A percentile compares a stretch with the other conserved stretches of the same genome.
These are phyloP conservation scores for Kregervanrija pseudodelftensis DNA, from an alignment of 805 yeast genomes.

Conservation along the genomic window DNA sequence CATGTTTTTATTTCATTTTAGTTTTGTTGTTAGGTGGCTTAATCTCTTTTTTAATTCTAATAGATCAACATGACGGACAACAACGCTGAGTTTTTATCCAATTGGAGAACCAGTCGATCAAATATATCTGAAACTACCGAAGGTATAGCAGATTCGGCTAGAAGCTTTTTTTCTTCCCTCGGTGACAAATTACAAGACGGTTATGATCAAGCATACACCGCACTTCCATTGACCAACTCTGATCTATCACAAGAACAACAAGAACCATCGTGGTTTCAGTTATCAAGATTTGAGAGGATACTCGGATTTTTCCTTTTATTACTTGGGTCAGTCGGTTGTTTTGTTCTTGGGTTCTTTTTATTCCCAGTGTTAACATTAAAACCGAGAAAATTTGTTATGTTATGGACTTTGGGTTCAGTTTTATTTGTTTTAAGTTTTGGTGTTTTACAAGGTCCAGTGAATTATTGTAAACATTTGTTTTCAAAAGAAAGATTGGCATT, in stretches of 20 bases:
- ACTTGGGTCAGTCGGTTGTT: slow-evolving; percentile 72
- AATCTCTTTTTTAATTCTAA: too few species aligned
- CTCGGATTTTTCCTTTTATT: slow-evolving; percentile 73
- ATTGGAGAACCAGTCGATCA: slow-evolving; percentile 19
- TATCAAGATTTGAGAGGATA: slow-evolving; percentile 74
- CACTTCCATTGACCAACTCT: slow-evolving; percentile 57
- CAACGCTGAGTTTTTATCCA: slow-evolving; percentile 21
- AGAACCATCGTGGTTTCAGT: slow-evolving; percentile 72
- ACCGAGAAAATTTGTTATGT: slow-evolving; percentile 83
- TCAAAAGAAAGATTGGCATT: slow-evolving; percentile 75
- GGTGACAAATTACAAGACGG: slow-evolving; percentile 21
- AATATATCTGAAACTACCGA: not conserved
- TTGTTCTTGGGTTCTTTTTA: slow-evolving; percentile 70
- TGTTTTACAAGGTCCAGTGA: slow-evolving; percentile 85
- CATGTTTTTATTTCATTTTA: too few species aligned
- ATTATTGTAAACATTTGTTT: slow-evolving; percentile 64
- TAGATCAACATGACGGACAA: slow-evolving; percentile 11
- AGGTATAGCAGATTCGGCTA: slow-evolving; percentile 13
- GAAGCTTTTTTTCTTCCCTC: slow-evolving; percentile 4
- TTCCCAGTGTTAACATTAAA: slow-evolving; percentile 85
- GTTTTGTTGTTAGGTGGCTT: too few species aligned
- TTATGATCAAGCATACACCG: slow-evolving; percentile 50
- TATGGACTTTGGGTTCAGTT: slow-evolving; percentile 89
- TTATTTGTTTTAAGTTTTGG: slow-evolving; percentile 87
- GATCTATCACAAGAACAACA: slow-evolving; percentile 36